phyloP scores from a whole-genome alignment of 352 stramenopile species.

The Pythium grandisporangium region DNA sequence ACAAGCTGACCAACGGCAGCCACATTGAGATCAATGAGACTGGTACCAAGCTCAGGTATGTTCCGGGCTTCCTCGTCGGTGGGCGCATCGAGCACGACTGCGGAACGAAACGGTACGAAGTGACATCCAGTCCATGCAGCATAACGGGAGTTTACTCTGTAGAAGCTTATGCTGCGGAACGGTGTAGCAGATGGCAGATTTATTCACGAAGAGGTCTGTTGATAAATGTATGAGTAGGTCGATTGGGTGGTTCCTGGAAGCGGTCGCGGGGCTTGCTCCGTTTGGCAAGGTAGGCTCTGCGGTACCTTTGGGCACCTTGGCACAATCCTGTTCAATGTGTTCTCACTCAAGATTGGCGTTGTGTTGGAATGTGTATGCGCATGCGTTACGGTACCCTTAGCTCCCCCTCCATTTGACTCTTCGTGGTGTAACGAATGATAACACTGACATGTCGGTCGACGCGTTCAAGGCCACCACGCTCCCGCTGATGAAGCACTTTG shows the following conservation, averaged over 20 bases:
- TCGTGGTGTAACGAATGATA: conserved; percentile 94
- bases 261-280: conserved; percentile 92
- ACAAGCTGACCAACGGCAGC: conserved; percentile 96
- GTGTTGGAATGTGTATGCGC: neutral
- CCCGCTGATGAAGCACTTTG: conserved; percentile 94
- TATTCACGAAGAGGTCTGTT: neutral
- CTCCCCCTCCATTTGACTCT: conserved; percentile 91
- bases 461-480: conserved; percentile 92
- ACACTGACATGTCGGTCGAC: conserved; percentile 89
- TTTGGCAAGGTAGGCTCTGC: conserved; percentile 88
- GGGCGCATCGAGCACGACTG: conserved; percentile 95
- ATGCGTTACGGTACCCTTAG: conserved; percentile 83
- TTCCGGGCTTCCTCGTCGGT: conserved; percentile 93
- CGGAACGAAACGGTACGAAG: conserved; percentile 42
- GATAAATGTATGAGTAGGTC: too few species aligned
- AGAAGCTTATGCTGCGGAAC: too few species aligned
- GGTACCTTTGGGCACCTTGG: too few species aligned
- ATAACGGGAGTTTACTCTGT: too few species aligned
- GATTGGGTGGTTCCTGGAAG: conserved; percentile 98
- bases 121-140: too few species aligned
- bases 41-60: conserved; percentile 95
- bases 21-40: conserved; percentile 99
- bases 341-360: too few species aligned
- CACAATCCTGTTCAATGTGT: neutral
- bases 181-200: too few species aligned